Percentiles rank a stretch among this genome's conserved stretches.
Conservation (phyloP, 139 green algal species). For the Trebouxia sp. region DNA sequence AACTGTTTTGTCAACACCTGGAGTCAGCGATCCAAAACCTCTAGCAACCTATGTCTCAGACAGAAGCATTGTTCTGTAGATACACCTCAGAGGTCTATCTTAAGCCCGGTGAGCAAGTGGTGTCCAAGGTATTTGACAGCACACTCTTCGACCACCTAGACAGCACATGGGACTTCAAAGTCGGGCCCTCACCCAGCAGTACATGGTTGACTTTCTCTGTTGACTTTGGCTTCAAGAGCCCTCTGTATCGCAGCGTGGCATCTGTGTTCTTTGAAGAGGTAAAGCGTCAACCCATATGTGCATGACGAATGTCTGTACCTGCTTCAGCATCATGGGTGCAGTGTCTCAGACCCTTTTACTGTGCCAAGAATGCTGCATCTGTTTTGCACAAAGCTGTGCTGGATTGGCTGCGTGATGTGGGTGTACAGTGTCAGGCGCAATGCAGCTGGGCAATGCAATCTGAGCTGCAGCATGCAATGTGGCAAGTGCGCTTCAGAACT, state of each 20-base stretch:
- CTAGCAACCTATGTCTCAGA: background rate
- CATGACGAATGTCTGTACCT: background rate
- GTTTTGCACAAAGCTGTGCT: too few relatives aligned
- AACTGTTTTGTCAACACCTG: background rate
- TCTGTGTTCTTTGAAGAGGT: slow-evolving; percentile 71
- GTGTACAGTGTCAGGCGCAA: too few relatives aligned
- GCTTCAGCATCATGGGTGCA: too few relatives aligned
- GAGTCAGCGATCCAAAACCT: background rate
- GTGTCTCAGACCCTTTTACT: too few relatives aligned
- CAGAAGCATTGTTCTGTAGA: slow-evolving; percentile 51
- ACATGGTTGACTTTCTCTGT: slow-evolving; percentile 81
- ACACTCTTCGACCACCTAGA: slow-evolving; percentile 86
- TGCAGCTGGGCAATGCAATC: too few relatives aligned
- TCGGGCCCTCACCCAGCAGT: slow-evolving; percentile 64
- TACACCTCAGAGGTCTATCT: slow-evolving; percentile 81
- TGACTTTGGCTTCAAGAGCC: slow-evolving; percentile 89
- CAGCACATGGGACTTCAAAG: slow-evolving; percentile 76
- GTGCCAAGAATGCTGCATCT: too few relatives aligned
- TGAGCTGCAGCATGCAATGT: too few relatives aligned
- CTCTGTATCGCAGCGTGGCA: slow-evolving; percentile 76
- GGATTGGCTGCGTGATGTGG: too few relatives aligned
- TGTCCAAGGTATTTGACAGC: slow-evolving; percentile 63
- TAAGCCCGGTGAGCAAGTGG: slow-evolving; percentile 46
- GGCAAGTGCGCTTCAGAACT: too few relatives aligned
- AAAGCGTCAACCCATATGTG: background rate